Evolutionary conservation across 129 eudicot species (phyloP), one percentile per base, ranked within the genome.

Genomic region (Apium graveolens): DNA sequence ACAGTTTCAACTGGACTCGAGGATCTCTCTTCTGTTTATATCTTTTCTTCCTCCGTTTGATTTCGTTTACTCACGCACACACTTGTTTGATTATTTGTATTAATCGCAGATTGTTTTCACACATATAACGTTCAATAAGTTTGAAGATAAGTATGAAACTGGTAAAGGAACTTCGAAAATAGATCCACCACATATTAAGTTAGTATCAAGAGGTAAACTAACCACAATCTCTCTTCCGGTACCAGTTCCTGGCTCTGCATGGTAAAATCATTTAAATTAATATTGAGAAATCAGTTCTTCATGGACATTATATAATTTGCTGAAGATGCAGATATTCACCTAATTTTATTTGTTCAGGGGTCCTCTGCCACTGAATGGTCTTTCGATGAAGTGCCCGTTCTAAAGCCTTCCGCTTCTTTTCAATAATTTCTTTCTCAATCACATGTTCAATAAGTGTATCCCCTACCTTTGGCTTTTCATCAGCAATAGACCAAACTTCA

Each of bases 151-250:
- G 38, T 29, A 63, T 29, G 70, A 63, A 34, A 70, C 41, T 70
- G 74, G 27, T 43, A 70, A 21, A 7, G 10, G 45, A 37, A 17
- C 31, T 9, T 39, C 5, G 29, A 7, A 37, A 21, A 31, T 27
- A 37, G 24, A 34, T 69, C 72, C 76, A 5, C 42, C 78, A 76
- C 57, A 79, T 70, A 70, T 44, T 75, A 9, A 69, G 24, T 26
- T 29, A 70, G 70, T 71, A 35, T 78, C 63, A 41, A 75, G 34
- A 81, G 75, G 44, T 51, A 55, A 65, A 84, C 92, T 84, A 60
- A 88, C 89, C 89, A 88, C 92, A 73, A 88, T 88, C 84, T 88
- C 92, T 41, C 85, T 87, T 76, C 92, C 92, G 6, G 92, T 88
- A 48, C 92, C 92, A 38, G 90, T 86, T 78, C 92, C 92, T 74